A percentile compares a stretch with the other conserved stretches of the same genome.
Evolutionary conservation across 78 protist species (phyloP).

Genomic region (Salpingoeca rosetta): DNA sequence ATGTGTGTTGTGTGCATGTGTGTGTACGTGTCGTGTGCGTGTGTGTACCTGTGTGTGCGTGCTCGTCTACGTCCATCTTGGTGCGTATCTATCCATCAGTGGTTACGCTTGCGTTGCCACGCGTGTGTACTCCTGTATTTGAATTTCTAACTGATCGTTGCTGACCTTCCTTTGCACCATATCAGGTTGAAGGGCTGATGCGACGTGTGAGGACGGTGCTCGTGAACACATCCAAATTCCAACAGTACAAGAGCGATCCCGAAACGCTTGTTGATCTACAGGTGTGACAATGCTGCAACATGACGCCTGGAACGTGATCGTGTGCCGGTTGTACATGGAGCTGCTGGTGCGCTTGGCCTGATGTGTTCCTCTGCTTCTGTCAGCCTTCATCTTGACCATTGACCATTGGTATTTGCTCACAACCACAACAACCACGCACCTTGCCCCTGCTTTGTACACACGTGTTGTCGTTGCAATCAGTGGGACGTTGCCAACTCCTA

Average conservation of each 20-base stretch:
- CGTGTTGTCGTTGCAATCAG: neutral
- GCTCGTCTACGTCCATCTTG: no score
- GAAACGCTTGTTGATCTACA: conserved; percentile 9
- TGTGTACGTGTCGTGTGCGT: no score
- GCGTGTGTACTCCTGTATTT: no score
- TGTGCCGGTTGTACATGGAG: neutral
- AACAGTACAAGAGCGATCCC: neutral
- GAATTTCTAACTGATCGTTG: no score
- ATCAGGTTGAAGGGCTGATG: neutral
- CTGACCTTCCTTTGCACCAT: no score
- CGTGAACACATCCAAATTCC: conserved; percentile 3
- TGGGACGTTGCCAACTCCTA: neutral
- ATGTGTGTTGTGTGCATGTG: no score
- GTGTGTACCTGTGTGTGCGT: no score
- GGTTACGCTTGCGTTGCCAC: no score
- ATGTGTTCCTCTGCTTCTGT: neutral
- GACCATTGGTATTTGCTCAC: neutral
- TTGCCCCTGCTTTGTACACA: neutral
- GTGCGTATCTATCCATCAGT: no score
- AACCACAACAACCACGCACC: neutral
- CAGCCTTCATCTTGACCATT: neutral
- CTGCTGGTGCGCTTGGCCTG: neutral
- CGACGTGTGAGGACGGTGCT: neutral
- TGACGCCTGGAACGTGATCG: neutral
- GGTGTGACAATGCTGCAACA: no score